Evolutionary conservation across 1,284 basidiomycete species (phyloP).

Genomic region (Leccinum variabile): DNA sequence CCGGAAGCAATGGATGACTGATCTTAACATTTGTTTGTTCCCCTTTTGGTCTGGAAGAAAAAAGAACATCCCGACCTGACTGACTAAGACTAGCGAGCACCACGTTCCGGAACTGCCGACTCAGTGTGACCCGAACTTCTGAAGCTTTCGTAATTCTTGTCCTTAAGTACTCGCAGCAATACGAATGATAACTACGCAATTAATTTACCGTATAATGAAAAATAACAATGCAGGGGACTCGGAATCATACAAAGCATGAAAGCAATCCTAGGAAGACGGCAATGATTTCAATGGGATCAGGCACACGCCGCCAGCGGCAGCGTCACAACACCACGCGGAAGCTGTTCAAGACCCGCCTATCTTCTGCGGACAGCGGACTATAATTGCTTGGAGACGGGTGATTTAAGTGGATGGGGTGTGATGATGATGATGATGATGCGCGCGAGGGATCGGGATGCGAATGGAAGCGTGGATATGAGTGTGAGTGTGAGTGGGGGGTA

Average conservation of each 20-base stretch:
- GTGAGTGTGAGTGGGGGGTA: conserved; percentile 17
- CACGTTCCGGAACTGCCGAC: neutral
- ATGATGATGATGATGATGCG: neutral
- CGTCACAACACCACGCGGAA: conserved; percentile 53
- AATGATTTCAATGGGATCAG: conserved; percentile 12
- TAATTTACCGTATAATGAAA: neutral
- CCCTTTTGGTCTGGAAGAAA: neutral
- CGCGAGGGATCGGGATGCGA: conserved; percentile 24
- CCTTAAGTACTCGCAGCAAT: neutral
- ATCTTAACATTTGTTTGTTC: neutral
- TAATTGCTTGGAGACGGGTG: conserved; percentile 40
- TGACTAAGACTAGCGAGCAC: neutral
- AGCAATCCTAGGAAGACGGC: neutral
- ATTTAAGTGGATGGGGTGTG: conserved; percentile 24
- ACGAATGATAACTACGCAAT: neutral
- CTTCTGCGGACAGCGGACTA: conserved; percentile 55
- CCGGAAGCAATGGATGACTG: neutral
- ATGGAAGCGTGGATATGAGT: conserved; percentile 8
- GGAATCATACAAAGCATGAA: conserved; percentile 4
- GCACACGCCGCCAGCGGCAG: neutral
- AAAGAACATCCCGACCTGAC: neutral
- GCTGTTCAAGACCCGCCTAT: conserved; percentile 53
- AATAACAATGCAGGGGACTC: conserved; percentile 7
- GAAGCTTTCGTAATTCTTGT: neutral
- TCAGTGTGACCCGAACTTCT: neutral